Evolutionary conservation across 163 green algal genomes (phyloP), one percentile per base, ranked within the genome.

Genomic region (Picocystis sp.): DNA sequence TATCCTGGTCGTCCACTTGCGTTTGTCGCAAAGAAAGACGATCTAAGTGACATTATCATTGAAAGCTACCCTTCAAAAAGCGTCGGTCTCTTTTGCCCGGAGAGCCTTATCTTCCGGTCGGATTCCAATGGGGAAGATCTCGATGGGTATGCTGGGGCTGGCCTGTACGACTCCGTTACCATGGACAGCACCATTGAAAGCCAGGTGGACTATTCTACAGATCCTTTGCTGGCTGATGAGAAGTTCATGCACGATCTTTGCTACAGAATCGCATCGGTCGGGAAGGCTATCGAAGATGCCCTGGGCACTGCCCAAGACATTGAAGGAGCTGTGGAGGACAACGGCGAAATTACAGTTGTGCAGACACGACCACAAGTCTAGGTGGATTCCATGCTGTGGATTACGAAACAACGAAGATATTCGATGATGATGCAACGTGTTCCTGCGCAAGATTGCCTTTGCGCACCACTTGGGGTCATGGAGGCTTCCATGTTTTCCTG

Each of bases 71-170:
- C 89, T 1, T 81, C 55, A 62, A 99, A 99, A 74, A 83, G 74
- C 46, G 76, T 92, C 55, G 87, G 74, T 63, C 90, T 99, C 74
- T 93, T 91, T 75, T 84, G 92, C 48, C 62, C 57, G 11, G 78
- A 93, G 59, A 83, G 70, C 8, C 77, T 96, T 57, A 98, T 98
- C 67, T 97, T 98, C 80, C 70, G 84, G 3, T 93, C 80, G n/a
- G 87, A 96, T 73, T 93, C 81, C 33, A 96, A 96, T 62, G 87
- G 87, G 2, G 87, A 97, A 67, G 89, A 98, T 74, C 58, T 80
- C 22, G 43, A 66, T 43, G 63, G 63, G n/a, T 71, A 64, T 64
- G 60, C 63, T 45, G 64, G 64, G 35, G 64, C 64, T 11, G 64
- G 64, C 24, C 45, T 72, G 21, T 72, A 68, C 49, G 59, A 68